Conservation (phyloP, 768 basidiomycete species). For the Suillus tomentosus region DNA sequence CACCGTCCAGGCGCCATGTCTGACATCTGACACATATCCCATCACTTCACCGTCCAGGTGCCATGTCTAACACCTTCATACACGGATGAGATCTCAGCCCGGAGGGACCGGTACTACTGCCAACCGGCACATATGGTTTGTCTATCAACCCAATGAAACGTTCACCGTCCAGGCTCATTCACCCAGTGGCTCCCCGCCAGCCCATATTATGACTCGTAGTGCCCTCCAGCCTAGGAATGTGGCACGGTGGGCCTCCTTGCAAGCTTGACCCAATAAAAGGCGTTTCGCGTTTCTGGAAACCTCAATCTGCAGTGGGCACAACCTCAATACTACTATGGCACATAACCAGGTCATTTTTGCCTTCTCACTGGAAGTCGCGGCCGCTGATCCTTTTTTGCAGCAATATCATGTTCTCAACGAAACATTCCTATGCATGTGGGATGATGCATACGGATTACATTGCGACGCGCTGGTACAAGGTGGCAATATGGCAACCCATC, state of each 20-base stretch:
- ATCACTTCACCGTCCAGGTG: background rate
- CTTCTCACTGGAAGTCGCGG: background rate
- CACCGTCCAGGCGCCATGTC: background rate
- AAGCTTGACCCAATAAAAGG: background rate
- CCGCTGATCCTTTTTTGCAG: background rate
- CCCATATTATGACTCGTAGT: background rate
- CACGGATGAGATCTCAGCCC: background rate
- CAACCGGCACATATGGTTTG: background rate
- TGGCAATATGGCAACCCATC: conserved; percentile 19
- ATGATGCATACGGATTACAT: background rate
- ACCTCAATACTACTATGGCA: background rate
- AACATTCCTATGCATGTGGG: background rate
- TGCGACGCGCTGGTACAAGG: background rate
- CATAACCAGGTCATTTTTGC: background rate
- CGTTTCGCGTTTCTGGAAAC: too few species aligned
- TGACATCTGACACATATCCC: background rate
- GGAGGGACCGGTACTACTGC: background rate
- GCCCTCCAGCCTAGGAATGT: background rate
- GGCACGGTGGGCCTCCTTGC: background rate
- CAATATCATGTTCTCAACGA: background rate
- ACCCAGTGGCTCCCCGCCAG: background rate
- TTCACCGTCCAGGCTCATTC: background rate
- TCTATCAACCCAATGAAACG: background rate
- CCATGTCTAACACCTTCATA: background rate
- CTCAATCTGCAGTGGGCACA: background rate